phyloP scores from a whole-genome alignment of 345 rosid species.

The Populus euphratica region DNA sequence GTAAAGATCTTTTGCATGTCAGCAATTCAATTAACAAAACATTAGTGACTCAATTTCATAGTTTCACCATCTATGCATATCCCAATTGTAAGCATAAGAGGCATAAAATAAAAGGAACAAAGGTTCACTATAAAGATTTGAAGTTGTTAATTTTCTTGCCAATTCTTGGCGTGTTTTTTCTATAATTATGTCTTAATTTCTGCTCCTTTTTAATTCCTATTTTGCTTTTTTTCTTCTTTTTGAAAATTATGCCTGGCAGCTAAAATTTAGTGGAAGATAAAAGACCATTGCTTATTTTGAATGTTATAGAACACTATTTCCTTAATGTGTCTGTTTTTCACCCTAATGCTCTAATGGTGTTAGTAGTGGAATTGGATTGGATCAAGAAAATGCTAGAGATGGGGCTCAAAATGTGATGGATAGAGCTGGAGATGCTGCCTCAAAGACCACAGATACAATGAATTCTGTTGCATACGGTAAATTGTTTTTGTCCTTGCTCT shows the following conservation, averaged over 20 bases:
- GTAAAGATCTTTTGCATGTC: background rate
- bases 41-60: background rate
- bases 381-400: constrained; percentile 12
- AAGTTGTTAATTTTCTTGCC: background rate
- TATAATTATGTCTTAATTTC: background rate
- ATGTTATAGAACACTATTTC: background rate
- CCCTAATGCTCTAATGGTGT: background rate
- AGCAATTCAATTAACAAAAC: background rate
- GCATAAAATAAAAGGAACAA: background rate
- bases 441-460: constrained; percentile 28
- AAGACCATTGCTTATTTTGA: background rate
- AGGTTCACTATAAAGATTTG: background rate
- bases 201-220: background rate
- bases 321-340: background rate
- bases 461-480: constrained; percentile 33
- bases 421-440: constrained; percentile 34
- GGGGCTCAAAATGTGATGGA: constrained; percentile 18
- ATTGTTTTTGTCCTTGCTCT: background rate
- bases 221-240: background rate
- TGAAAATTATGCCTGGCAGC: background rate
- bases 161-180: background rate
- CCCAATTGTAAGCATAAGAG: background rate
- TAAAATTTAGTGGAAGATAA: background rate
- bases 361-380: constrained; percentile 18
- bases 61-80: background rate